Percentiles rank a stretch among this genome's conserved stretches.
phyloP scores from a whole-genome alignment of 495 filamentous ascomycete species.

The Trichoderma asperelloides region DNA sequence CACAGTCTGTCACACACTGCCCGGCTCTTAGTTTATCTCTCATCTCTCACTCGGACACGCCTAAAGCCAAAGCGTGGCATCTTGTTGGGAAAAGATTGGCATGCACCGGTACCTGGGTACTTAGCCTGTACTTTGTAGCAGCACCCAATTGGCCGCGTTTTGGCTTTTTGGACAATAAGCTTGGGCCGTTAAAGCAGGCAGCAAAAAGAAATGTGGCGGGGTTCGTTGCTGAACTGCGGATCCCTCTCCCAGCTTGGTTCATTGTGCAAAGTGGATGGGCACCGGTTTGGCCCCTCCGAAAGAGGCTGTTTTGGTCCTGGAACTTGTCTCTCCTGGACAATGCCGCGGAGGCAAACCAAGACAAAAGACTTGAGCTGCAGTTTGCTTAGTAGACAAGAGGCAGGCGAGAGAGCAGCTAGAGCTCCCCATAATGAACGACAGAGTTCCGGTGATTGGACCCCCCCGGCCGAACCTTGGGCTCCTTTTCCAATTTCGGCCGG shows the following conservation, averaged over 20 bases:
- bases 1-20: neutral
- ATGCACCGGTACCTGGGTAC: neutral
- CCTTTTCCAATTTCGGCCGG: neutral
- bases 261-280: neutral
- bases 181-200: constrained; percentile 6
- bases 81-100: neutral
- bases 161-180: neutral
- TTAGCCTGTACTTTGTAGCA: neutral
- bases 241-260: neutral
- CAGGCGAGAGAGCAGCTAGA: too few species aligned
- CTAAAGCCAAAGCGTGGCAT: neutral
- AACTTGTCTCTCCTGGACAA: neutral
- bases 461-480: neutral
- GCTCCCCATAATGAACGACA: too few species aligned
- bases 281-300: neutral
- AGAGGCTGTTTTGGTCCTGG: neutral
- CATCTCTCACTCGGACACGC: too few species aligned
- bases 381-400: too few species aligned
- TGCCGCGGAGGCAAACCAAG: neutral
- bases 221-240: constrained; percentile 6
- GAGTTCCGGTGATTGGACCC: neutral
- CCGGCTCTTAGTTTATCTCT: too few species aligned
- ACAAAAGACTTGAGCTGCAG: neutral
- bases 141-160: neutral
- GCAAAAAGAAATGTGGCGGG: constrained; percentile 3